phyloP scores from a whole-genome alignment of 208 protist species.

The Trypanosoma platydactyli region DNA sequence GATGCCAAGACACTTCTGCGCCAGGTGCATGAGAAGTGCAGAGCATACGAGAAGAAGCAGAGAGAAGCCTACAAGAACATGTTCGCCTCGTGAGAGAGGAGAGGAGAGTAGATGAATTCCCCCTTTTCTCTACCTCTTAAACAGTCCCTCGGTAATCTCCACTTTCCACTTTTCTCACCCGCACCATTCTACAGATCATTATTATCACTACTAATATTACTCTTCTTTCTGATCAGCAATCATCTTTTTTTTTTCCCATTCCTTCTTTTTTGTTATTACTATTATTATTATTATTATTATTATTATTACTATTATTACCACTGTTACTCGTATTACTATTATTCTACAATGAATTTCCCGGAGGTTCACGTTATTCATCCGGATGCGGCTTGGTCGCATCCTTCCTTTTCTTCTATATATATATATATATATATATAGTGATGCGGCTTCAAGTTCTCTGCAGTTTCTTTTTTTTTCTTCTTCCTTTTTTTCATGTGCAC shows the following conservation, averaged over 20 bases:
- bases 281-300: slow-evolving; percentile 20
- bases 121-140: too few relatives aligned
- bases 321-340: slow-evolving; percentile 30
- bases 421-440: slow-evolving; percentile 10
- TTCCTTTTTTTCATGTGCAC: slow-evolving; percentile 9
- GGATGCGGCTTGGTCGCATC: neutral
- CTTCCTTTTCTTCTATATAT: slow-evolving; percentile 7
- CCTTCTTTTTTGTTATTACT: slow-evolving; percentile 22
- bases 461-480: slow-evolving; percentile 6
- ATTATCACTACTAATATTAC: neutral
- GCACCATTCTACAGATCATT: too few relatives aligned
- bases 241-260: slow-evolving; percentile 3
- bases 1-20: slow-evolving; percentile 56
- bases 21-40: slow-evolving; percentile 46
- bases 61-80: slow-evolving; percentile 80
- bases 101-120: too few relatives aligned
- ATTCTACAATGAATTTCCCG: neutral
- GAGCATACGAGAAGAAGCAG: slow-evolving; percentile 81
- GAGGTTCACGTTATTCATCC: too few relatives aligned
- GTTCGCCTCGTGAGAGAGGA: slow-evolving; percentile 60
- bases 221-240: slow-evolving; percentile 20
- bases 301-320: slow-evolving; percentile 18
- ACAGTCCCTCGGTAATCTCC: too few relatives aligned
- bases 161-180: too few relatives aligned
- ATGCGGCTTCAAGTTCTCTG: neutral